Base-by-base conservation (phyloP, 768 basidiomycete species). In the Lentinula boryana region DNA sequence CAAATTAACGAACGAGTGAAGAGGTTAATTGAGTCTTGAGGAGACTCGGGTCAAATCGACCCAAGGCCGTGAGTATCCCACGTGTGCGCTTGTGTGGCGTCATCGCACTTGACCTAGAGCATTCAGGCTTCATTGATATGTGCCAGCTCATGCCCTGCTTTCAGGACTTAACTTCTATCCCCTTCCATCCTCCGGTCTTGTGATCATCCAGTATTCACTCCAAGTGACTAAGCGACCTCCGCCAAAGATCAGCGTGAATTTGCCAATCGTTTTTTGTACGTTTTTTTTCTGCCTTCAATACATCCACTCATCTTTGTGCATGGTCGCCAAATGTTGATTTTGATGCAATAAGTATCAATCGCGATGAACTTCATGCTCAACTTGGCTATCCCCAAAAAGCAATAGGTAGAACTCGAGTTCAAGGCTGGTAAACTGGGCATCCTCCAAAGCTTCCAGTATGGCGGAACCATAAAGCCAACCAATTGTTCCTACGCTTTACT, bases 11-110 rank as follows among this genome's bases (percentile, higher is more conserved):
- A 48, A 58, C 57, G 43, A 49, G 43, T n/a, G 4, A 27, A 16
- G n/a, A n/a, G 15, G 4, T 23, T 36, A 18, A 54, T 57, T 44
- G 44, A 31, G 21, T 31, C 41, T 16, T 13, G 36, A 38, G 41
- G 23, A 35, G 10, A 21, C 16, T 54, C 36, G 53, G 53, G 53
- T 54, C 53, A 54, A 54, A 36, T 54, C 53, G 53, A 32, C 13
- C 9, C 36, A 38, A 44, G 12, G n/a, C 23, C 21, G 44, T 41
- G 56, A 43, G 56, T 27, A 50, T 31, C 36, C 44, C 44, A 58
- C 57, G 57, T 58, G 57, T 58, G 23, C 57, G 57, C 48, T 38
- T 36, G n/a, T 44, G 57, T 58, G 40, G 57, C 48, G 57, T 49
- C 44, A 48, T 32, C 56, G 18, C 56, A n/a, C 27, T 41, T 5